Conservation (phyloP, 179 eudicot species). For the Spergularia azorica region DNA sequence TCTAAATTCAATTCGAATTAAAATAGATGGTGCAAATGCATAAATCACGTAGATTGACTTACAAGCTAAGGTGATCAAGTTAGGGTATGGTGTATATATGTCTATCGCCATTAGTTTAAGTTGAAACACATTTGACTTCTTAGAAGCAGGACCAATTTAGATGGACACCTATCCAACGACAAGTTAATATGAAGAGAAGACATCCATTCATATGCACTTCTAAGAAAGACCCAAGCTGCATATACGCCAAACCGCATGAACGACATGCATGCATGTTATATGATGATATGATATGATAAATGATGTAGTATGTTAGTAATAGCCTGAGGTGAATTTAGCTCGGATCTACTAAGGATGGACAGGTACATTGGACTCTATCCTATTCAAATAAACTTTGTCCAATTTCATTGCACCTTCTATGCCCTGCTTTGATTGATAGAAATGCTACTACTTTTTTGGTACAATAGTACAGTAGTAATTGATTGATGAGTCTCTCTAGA, state of each 20-base stretch:
- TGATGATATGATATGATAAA: neutral
- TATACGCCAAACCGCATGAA: slow-evolving; percentile 4
- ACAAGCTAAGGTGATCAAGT: too few species aligned
- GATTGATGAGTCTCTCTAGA: neutral
- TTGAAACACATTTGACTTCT: neutral
- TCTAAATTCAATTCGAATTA: too few species aligned
- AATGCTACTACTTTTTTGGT: neutral
- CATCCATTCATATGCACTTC: neutral
- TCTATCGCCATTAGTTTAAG: neutral
- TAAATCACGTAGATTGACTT: too few species aligned
- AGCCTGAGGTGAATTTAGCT: slow-evolving; percentile 7
- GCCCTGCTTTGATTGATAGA: neutral
- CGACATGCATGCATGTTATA: too few species aligned
- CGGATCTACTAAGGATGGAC: slow-evolving; percentile 9
- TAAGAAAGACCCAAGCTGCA: neutral
- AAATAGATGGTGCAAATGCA: too few species aligned
- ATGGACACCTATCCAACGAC: slow-evolving; percentile 11
- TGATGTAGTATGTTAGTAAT: neutral
- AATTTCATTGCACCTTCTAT: slow-evolving; percentile 16
- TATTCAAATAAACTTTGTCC: neutral
- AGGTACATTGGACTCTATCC: slow-evolving; percentile 18
- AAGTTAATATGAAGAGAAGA: neutral
- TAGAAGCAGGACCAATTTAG: neutral
- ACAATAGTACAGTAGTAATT: too few species aligned
- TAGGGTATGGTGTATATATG: too few species aligned